Evolutionary conservation across 2,329 filamentous ascomycete genomes (phyloP).

Genomic region (Cytospora piceicola): DNA sequence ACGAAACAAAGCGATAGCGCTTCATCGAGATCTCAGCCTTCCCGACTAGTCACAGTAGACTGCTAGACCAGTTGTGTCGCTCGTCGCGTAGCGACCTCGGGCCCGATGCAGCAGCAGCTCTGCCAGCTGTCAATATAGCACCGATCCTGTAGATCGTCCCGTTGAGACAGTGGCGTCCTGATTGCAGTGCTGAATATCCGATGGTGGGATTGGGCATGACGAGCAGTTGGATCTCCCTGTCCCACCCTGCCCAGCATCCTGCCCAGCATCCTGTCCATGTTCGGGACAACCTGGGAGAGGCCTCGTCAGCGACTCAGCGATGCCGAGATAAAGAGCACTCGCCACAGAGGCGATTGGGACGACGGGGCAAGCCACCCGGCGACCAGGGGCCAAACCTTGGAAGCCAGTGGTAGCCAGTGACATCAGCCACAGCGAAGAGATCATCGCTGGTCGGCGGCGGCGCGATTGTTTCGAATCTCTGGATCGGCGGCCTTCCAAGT

Average conservation of each 20-base stretch:
- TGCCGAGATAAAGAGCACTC: not conserved
- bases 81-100: not conserved
- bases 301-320: too few species aligned
- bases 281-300: too few species aligned
- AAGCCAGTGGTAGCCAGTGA: not conserved
- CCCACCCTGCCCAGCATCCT: too few species aligned
- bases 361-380: not conserved
- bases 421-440: not conserved
- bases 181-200: not conserved
- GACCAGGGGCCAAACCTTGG: not conserved
- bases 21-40: slow-evolving; percentile 1
- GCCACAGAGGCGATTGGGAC: not conserved
- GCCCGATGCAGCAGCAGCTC: not conserved
- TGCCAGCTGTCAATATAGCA: not conserved
- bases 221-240: too few species aligned
- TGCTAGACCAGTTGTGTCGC: not conserved
- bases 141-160: not conserved
- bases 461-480: not conserved
- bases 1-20: not conserved
- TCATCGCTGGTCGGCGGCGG: not conserved
- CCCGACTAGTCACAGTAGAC: not conserved
- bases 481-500: not conserved
- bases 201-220: not conserved
- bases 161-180: not conserved
- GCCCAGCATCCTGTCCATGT: too few species aligned